Evolutionary conservation across 208 protist species (phyloP).

Genomic region (Willaertia magna): DNA sequence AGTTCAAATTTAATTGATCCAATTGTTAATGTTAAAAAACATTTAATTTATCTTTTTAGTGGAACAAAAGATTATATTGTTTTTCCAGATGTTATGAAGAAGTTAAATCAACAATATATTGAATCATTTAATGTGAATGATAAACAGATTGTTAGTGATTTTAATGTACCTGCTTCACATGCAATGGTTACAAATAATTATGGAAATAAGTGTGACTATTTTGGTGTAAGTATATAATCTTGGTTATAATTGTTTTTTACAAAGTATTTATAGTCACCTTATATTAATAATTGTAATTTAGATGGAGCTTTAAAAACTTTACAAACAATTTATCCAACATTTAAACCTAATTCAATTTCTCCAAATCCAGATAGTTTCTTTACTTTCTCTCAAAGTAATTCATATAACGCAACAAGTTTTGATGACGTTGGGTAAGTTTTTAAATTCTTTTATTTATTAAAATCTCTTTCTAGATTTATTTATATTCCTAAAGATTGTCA

Average conservation of each 20-base stretch:
- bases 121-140: not conserved
- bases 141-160: not conserved
- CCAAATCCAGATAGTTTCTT: not conserved
- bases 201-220: not conserved
- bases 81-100: not conserved
- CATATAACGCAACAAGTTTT: not conserved
- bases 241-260: too few relatives aligned
- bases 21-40: not conserved
- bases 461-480: slow-evolving; percentile 16
- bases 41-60: slow-evolving; percentile 8
- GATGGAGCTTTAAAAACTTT: not conserved
- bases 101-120: not conserved
- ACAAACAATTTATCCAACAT: not conserved
- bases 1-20: not conserved
- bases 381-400: not conserved
- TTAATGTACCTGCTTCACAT: slow-evolving; percentile 19
- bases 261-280: not conserved
- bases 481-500: slow-evolving; percentile 13
- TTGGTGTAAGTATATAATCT: not conserved
- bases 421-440: not conserved
- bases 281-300: not conserved
- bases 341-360: not conserved
- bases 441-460: too few relatives aligned
- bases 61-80: slow-evolving; percentile 17
- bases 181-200: slow-evolving; percentile 18